These are phyloP conservation scores for Aurinia saxatilis DNA, from an alignment of 345 rosid species.

Conservation along the genomic window DNA sequence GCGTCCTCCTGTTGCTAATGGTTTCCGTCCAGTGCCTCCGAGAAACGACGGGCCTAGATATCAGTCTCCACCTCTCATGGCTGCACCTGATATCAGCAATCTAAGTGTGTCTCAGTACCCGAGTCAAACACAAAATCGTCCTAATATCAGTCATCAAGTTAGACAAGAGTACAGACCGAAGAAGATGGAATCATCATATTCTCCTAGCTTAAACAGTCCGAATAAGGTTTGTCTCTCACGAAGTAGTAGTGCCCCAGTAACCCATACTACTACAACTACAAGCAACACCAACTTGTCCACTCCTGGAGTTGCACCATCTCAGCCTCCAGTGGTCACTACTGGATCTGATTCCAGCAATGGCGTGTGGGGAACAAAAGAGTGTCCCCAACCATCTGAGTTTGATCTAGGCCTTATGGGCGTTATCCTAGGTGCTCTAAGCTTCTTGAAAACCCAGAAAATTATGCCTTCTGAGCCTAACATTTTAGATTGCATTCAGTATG, in stretches of 20 bases:
- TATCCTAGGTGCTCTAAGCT: constrained; percentile 61
- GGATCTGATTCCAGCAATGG: constrained; percentile 27
- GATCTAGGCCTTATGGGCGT: constrained; percentile 81
- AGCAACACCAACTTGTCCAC: constrained; percentile 1
- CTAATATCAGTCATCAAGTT: constrained; percentile 33
- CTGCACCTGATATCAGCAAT: constrained; percentile 47
- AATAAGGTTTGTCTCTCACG: constrained; percentile 25
- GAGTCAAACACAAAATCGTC: constrained; percentile 28
- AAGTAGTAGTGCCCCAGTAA: constrained; percentile 15
- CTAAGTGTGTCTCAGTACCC: constrained; percentile 37
- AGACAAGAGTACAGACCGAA: constrained; percentile 35
- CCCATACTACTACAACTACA: neutral
- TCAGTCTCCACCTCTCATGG: constrained; percentile 25
- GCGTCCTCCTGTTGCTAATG: constrained; percentile 30
- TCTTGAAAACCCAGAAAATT: constrained; percentile 62
- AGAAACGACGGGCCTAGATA: constrained; percentile 36
- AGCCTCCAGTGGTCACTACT: constrained; percentile 17
- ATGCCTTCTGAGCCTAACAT: constrained; percentile 74
- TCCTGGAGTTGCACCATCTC: constrained; percentile 26
- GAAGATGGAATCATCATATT: constrained; percentile 6
- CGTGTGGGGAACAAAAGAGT: constrained; percentile 51
- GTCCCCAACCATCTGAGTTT: constrained; percentile 50
- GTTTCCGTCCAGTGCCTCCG: constrained; percentile 38
- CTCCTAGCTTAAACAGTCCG: constrained; percentile 26
- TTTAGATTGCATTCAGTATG: constrained; percentile 62